Conservation (phyloP, 2,329 filamentous ascomycete species). For the Tolypocladium inflatum region DNA sequence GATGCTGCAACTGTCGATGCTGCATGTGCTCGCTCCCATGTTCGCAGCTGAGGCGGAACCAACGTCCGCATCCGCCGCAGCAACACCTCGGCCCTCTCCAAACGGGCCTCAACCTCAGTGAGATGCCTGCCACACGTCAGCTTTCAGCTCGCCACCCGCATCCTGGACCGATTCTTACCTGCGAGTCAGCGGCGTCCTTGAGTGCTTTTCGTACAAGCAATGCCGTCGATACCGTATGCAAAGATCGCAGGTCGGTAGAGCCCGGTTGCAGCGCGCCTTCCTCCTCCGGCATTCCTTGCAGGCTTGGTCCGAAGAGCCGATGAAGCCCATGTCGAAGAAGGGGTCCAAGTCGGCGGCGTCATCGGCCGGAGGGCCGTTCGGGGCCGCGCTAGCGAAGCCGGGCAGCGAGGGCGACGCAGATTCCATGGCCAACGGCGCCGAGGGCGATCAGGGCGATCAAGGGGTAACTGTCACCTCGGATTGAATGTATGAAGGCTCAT, state of each 20-base stretch:
- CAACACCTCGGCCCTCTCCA: constrained; percentile 23
- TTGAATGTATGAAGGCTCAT: background rate
- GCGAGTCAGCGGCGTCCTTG: constrained; percentile 36
- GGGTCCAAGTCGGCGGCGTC: constrained; percentile 4
- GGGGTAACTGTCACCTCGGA: background rate
- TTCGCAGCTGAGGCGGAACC: constrained; percentile 15
- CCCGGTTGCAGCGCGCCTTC: constrained; percentile 28
- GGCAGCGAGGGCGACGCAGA: background rate
- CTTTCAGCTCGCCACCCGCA: background rate
- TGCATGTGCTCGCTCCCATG: constrained; percentile 4
- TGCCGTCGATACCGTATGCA: constrained; percentile 33
- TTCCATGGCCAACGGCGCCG: background rate
- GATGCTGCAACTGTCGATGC: background rate
- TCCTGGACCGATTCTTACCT: constrained; percentile 18
- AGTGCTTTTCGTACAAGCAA: constrained; percentile 38
- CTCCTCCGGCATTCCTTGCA: constrained; percentile 30
- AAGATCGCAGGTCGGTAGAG: constrained; percentile 26
- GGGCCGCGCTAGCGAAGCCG: background rate
- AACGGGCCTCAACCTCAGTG: constrained; percentile 31
- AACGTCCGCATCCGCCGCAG: constrained; percentile 18
- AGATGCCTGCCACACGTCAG: constrained; percentile 19
- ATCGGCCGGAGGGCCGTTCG: background rate
- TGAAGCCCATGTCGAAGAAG: constrained; percentile 6
- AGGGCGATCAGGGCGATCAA: background rate
- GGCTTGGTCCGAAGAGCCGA: constrained; percentile 22